Conservation (phyloP, 768 basidiomycete genomes). For the Panaeolus cyanescens region DNA sequence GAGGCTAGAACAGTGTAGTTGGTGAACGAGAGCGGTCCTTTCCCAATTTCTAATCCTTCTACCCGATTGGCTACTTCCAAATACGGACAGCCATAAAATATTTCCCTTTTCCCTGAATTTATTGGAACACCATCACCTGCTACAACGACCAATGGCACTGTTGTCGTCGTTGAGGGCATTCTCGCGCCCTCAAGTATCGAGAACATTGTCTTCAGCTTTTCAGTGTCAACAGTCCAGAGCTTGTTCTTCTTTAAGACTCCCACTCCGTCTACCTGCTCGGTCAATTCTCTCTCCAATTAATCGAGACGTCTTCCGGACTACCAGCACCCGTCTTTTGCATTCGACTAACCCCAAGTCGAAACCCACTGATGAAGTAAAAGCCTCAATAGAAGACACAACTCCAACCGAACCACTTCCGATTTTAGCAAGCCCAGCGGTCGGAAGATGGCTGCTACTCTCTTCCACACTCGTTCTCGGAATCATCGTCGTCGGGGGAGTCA, state of each 20-base stretch:
- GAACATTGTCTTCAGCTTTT: not conserved
- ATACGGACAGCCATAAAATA: not conserved
- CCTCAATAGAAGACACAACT: not conserved
- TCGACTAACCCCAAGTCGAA: not conserved
- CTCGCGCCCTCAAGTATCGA: not conserved
- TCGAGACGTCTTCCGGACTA: not conserved
- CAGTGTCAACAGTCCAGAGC: not conserved
- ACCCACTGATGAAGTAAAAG: not conserved
- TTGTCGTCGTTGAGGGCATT: not conserved
- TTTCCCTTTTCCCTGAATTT: not conserved
- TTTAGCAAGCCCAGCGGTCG: constrained; percentile 70
- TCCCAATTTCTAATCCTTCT: constrained; percentile 6
- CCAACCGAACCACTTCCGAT: constrained; percentile 40
- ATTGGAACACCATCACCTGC: not conserved
- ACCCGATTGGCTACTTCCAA: constrained; percentile 4
- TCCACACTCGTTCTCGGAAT: constrained; percentile 88
- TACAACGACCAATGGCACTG: not conserved
- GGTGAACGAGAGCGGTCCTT: constrained; percentile 5
- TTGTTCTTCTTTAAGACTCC: not conserved
- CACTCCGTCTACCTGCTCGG: not conserved
- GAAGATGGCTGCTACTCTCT: constrained; percentile 83
- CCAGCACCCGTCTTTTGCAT: not conserved
- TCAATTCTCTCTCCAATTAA: not conserved
- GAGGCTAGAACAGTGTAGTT: constrained; percentile 6
- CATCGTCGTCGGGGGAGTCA: constrained; percentile 94